Base-by-base conservation (phyloP, 768 basidiomycete species). In the Phaeotremella fagi region DNA sequence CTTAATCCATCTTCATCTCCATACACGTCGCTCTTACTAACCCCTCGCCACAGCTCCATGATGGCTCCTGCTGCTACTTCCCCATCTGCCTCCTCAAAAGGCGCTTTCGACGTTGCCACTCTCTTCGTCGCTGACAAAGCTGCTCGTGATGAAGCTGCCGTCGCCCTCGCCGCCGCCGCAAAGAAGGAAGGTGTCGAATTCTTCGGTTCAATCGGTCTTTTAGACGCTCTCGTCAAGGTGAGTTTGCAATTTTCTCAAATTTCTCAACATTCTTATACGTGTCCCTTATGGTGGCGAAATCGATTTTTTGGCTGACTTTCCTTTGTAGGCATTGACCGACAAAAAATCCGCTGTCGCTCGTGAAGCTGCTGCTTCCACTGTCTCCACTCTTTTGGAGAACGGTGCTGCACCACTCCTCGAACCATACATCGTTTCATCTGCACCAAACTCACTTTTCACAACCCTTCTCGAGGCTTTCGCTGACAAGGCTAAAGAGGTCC, bases 281-380 rank as follows among this genome's bases (percentile, higher is more conserved):
- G 16, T 33, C 31, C 7, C 16, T 16, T 7, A 7, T 16, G 38
- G 38, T 41, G 38, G 38, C 38, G 38, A 41, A 33, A 33, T 23
- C 4, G 2, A 38, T 29, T 33, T 33, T 33, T 33, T 33, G 9
- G 7, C 16, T 33, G 7, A 7, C 31, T 33, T 33, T 20, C 38
- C n/a, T 24, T 4, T 18, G 7, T 33, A 76, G 80, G 90, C 89
- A 48, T 83, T 95, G 60, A 80, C 79, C 76, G 90, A 95, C 84
- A 98, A 97, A 83, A 95, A 92, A 80, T 88, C 86, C 16, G 85
- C 90, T 48, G 86, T 85, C 58, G 82, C 86, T 60, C 90, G 92
- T 73, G 88, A 97, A 77, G 88, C 85, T 64, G 91, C 90, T 49
- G 86, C 85, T 47, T 77, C 80, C 72, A 82, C 86, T 72, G 77